Conservation (phyloP, 352 stramenopile genomes). For the Phytopythium kandeliae region DNA sequence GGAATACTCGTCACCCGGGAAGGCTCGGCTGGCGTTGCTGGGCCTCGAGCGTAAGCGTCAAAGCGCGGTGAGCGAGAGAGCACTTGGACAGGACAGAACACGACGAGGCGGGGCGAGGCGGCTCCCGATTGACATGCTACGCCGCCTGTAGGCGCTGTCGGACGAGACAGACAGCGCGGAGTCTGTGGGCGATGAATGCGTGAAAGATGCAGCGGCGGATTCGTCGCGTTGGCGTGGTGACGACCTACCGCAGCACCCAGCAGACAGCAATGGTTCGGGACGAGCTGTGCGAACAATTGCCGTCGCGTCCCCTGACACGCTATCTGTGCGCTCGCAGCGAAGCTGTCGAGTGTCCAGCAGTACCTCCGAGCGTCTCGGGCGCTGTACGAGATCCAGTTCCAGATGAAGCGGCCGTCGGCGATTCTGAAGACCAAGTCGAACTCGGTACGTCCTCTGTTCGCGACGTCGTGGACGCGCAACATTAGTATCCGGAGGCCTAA, state of each 20-base stretch:
- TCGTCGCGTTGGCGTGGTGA: conserved; percentile 16
- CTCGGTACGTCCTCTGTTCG: conserved; percentile 17
- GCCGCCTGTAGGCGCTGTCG: conserved; percentile 12
- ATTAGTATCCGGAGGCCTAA: neutral
- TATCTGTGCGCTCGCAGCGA: conserved; percentile 22
- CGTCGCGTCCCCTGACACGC: neutral
- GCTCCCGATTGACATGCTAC: neutral
- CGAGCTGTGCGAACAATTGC: neutral
- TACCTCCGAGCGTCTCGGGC: conserved; percentile 57
- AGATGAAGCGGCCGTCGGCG: conserved; percentile 62
- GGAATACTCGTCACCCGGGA: conserved; percentile 13
- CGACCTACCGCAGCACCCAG: conserved; percentile 8
- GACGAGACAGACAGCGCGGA: conserved; percentile 12
- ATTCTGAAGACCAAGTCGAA: conserved; percentile 75
- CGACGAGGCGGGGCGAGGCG: too few relatives aligned
- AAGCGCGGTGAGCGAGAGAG: conserved; percentile 12
- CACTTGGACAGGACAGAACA: neutral
- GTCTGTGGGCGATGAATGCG: conserved; percentile 14
- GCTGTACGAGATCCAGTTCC: conserved; percentile 71
- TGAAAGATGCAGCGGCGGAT: conserved; percentile 8
- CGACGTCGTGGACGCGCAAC: neutral
- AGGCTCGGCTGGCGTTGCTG: conserved; percentile 17
- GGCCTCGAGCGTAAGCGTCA: conserved; percentile 15
- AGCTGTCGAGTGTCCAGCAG: conserved; percentile 42
- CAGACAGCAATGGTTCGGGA: conserved; percentile 20